Evolutionary conservation across 305 asterid species (phyloP), one percentile per base, ranked within the genome.

Genomic region (Euphrasia arctica): DNA sequence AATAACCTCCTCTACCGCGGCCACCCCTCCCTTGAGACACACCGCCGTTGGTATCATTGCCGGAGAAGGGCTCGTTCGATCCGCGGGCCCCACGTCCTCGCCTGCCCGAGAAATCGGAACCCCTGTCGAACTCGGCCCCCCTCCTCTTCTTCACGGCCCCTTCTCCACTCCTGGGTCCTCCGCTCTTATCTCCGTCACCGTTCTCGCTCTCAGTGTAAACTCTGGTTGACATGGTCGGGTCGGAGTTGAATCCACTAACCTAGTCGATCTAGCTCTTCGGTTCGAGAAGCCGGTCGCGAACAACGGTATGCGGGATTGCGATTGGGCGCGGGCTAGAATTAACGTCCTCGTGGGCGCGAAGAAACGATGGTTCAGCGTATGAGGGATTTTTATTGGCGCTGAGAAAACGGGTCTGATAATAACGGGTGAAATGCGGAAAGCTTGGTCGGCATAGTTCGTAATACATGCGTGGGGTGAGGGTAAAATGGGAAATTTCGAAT

Each of bases 181-280:
- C 79, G 55, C 60, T 66, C 6, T 49, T 77, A 34, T 64, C 74
- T 58, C 10, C 42, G 9, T 31, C 76, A 14, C 73, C 88, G 45
- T 68, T 75, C 42, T 76, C 90, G 45, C 84, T 80, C 3, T 81
- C 96, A 62, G 85, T 86, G 12, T 71, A 82, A 63, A 82, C 62
- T 73, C 67, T 41, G 34, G 87, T 83, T 64, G 85, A 86, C 79
- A 72, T 78, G n/a, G 75, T 67, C 6, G 86, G 70, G 45, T 65
- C 75, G 4, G 98, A 90, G 71, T 74, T 82, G 84, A 93, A 76
- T 54, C 90, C 96, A 67, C 82, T 78, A 7, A 89, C 96, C 98
- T 92, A 96, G 22, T 92, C 98, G 54, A 92, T 74, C 85, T 90
- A 81, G 58, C 96, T 87, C 94, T 77, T 88, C 22, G 22, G 22